Percentiles rank a stretch among this genome's conserved stretches.
phyloP scores from a whole-genome alignment of 768 basidiomycete species.

The Suillus tomentosus region DNA sequence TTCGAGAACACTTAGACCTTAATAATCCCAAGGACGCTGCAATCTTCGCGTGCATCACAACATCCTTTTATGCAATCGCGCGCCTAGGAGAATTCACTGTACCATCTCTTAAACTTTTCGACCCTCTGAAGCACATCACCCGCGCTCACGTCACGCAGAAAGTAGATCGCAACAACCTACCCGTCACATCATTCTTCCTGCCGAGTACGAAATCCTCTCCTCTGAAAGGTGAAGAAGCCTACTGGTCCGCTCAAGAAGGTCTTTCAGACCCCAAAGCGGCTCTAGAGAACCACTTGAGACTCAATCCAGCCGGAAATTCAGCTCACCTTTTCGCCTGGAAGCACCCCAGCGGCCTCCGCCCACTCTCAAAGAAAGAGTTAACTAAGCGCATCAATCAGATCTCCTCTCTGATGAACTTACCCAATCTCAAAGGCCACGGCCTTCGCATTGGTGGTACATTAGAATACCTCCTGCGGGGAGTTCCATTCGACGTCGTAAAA shows the following conservation, averaged over 20 bases:
- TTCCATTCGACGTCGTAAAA: too few relatives aligned
- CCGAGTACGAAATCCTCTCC: slow-evolving; percentile 32
- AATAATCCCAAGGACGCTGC: slow-evolving; percentile 35
- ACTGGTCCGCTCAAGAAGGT: slow-evolving; percentile 17
- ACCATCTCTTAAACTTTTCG: slow-evolving; percentile 33
- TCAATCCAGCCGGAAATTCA: slow-evolving; percentile 12
- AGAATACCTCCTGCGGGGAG: too few relatives aligned
- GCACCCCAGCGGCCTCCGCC: neutral
- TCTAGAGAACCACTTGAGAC: slow-evolving; percentile 15
- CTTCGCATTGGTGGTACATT: too few relatives aligned
- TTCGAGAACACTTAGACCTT: too few relatives aligned
- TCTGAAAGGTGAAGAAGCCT: slow-evolving; percentile 12
- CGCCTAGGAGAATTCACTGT: slow-evolving; percentile 43
- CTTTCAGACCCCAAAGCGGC: slow-evolving; percentile 15
- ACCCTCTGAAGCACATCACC: slow-evolving; percentile 30
- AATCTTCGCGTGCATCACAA: slow-evolving; percentile 39
- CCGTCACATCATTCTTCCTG: slow-evolving; percentile 29
- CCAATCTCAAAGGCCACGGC: too few relatives aligned
- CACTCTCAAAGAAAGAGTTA: slow-evolving; percentile 8
- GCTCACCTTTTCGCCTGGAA: slow-evolving; percentile 17
- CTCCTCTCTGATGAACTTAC: too few relatives aligned
- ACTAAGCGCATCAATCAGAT: slow-evolving; percentile 6
- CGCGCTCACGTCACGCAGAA: slow-evolving; percentile 21
- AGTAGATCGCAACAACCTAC: slow-evolving; percentile 28
- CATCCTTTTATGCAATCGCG: slow-evolving; percentile 37